Base-by-base conservation (phyloP, 257 asterid species). In the Forsythia suspensa region DNA sequence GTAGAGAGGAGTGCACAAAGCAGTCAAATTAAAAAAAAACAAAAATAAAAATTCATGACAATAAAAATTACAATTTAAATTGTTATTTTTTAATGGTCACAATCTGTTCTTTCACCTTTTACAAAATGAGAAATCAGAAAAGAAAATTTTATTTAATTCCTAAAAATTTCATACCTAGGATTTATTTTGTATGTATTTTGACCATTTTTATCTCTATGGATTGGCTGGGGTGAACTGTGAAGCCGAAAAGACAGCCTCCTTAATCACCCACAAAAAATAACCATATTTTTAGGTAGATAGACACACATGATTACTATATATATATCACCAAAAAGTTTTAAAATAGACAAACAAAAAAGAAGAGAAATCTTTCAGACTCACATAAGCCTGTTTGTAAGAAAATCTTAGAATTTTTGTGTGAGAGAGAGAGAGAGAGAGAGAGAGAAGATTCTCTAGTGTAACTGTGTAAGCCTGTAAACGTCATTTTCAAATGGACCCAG, bases 281-380 rank as follows among this genome's bases (percentile, higher is more conserved):
- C 74, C 78, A 73, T 79, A 59, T 70, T 76, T 70, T 21, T 51
- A 67, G 74, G 80, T 55, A 66, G 74, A 51, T 18, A 59, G 37
- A 73, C 21, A 57, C 76, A 72, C 74, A 71, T 13, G 38, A 70
- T 36, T 43, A 38, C 51, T 40, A 69, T 80, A 74, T 80, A 74
- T 80, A 72, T 43, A 75, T 75, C 76, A 41, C 66, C 74, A 67
- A 29, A 29, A 29, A 29, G 34, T 29, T 29, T 29, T 29, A 29
- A 43, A 12, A 41, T 8, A 41, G 44, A 41, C 5, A 5, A 41
- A 41, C 5, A 41, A 41, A 41, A 41, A 57, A 39, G 34, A 72
- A n/a, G 51, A 72, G 34, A 75, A 66, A 65, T 74, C 75, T 84
- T 82, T 84, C 83, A 87, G 86, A 70, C 75, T 79, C 76, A 72